phyloP scores from a whole-genome alignment of 805 yeast genomes.

The Schizosaccharomyces octosporus region DNA sequence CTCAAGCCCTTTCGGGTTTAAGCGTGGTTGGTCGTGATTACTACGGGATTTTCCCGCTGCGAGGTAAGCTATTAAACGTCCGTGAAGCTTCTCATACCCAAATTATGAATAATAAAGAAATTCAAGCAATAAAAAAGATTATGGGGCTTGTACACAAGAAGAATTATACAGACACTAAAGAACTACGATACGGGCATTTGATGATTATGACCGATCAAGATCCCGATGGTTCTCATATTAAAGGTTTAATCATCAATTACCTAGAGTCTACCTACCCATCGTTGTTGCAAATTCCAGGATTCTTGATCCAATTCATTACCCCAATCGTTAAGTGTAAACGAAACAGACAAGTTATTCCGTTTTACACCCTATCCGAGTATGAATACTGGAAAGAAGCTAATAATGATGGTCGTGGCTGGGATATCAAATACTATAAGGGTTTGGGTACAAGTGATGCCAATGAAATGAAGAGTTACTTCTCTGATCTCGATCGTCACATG shows the following conservation, averaged over 20 bases:
- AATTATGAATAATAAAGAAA: constrained; percentile 75
- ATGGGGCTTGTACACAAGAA: constrained; percentile 89
- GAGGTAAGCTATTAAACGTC: constrained; percentile 86
- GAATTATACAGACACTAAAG: constrained; percentile 43
- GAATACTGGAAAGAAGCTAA: constrained; percentile 78
- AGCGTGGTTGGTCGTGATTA: constrained; percentile 87
- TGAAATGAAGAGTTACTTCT: constrained; percentile 74
- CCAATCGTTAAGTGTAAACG: constrained; percentile 76
- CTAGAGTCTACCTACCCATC: constrained; percentile 90
- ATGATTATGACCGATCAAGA: constrained; percentile 99
- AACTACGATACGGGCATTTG: constrained; percentile 77
- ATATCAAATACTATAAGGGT: constrained; percentile 90
- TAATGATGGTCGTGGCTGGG: constrained; percentile 54
- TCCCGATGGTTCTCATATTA: constrained; percentile 96
- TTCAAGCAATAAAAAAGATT: constrained; percentile 82
- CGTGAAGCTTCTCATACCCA: constrained; percentile 95
- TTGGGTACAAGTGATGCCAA: constrained; percentile 74
- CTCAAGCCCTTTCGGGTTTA: constrained; percentile 78
- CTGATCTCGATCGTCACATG: constrained; percentile 61
- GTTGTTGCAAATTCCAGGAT: constrained; percentile 67
- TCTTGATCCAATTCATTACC: constrained; percentile 77
- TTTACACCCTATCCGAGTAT: constrained; percentile 87
- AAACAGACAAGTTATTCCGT: constrained; percentile 33
- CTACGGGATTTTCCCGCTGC: constrained; percentile 77
- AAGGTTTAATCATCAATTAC: constrained; percentile 82